Evolutionary conservation across 1,284 basidiomycete species (phyloP), one percentile per base, ranked within the genome.

Genomic region (Erythrobasidium hasegawianum): DNA sequence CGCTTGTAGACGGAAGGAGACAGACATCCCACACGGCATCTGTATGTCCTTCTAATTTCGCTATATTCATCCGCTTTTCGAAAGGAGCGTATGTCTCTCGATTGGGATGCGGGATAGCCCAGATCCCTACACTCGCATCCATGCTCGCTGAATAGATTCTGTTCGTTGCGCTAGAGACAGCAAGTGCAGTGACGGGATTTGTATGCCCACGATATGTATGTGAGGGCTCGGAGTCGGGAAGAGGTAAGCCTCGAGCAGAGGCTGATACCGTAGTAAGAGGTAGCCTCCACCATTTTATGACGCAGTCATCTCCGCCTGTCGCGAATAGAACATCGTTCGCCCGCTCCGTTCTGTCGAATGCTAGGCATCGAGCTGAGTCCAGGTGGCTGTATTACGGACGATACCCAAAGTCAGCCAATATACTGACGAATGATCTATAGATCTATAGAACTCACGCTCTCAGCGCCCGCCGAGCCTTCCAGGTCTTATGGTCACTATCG

Each of bases 11-110:
- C 1, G 79, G 77, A 24, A 83, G 68, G 13, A 81, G 69, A 18
- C 88, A 87, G 56, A 97, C 80, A 75, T 94, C 94, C 94, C 95
- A 97, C 10, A 97, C 88, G 2, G 90, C 90, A 76, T 97, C 92
- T 0, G 90, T 90, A 76, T 96, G 91, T 1, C 92, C 93, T 41
- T 94, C 85, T 29, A 97, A 83, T 69, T 88, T 87, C 39, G 88
- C 88, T 41, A 88, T 82, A 41, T 86, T 82, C 18, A 86, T 83
- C 2, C 85, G 85, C 58, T 87, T 83, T 72, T 97, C 92, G 76
- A 89, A 92, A 0, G 91, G 86, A 8, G 89, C 89, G 77, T 97
- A 97, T 1, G 80, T 78, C 85, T 92, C 75, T 84, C 90, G 78
- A 85, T 74, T 68, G 14, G 67, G 86, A 49, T 83, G 81, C 7